phyloP scores from a whole-genome alignment of 106 monocot genomes.

The Platanthera zijinensis region DNA sequence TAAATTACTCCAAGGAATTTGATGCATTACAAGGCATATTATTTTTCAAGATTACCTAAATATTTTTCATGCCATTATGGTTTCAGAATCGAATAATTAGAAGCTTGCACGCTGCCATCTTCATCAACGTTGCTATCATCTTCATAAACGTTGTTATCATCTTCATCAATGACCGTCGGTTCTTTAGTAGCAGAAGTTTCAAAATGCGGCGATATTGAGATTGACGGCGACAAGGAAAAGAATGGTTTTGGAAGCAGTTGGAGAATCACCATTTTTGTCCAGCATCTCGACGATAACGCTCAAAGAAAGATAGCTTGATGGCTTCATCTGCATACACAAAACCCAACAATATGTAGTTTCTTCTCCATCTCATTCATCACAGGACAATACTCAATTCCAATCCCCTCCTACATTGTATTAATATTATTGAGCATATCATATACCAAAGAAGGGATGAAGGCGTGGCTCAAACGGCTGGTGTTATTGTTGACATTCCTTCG shows the following conservation, averaged over 20 bases:
- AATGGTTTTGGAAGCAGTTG: constrained; percentile 17
- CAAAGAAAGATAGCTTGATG: constrained; percentile 3
- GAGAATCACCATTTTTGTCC: background rate
- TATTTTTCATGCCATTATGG: too few species aligned
- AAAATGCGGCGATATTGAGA: too few species aligned
- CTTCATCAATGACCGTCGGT: background rate
- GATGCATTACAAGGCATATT: too few species aligned
- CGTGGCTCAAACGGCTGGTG: background rate
- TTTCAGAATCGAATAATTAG: too few species aligned
- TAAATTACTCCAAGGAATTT: too few species aligned
- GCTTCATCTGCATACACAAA: constrained; percentile 14
- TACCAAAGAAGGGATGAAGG: too few species aligned
- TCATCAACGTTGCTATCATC: too few species aligned
- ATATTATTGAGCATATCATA: too few species aligned
- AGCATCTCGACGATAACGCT: constrained; percentile 8
- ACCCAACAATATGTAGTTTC: constrained; percentile 10
- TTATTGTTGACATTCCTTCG: constrained; percentile 8
- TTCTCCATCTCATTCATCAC: background rate
- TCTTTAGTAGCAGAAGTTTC: background rate
- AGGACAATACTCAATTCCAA: background rate
- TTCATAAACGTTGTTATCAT: background rate
- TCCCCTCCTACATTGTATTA: too few species aligned
- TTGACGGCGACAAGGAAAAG: background rate
- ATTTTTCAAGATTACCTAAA: too few species aligned
- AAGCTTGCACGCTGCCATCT: too few species aligned